A percentile compares a stretch with the other conserved stretches of the same genome.
Conservation (phyloP, 108 stramenopile genomes). For the Conticribra guillardii region DNA sequence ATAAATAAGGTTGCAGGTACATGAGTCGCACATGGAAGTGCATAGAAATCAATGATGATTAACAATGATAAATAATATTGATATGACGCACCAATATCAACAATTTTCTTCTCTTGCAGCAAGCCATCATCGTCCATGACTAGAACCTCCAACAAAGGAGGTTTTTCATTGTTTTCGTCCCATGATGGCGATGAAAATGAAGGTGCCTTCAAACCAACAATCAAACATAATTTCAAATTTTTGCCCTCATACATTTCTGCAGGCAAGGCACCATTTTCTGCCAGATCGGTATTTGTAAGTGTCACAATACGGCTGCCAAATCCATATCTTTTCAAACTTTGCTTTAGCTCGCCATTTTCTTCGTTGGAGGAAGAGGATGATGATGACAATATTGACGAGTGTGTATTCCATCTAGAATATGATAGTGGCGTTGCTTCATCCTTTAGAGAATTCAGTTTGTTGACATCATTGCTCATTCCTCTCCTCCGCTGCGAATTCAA, state of each 20-base stretch:
- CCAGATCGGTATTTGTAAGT: conserved; percentile 7
- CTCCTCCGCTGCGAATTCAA: no score
- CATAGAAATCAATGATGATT: background rate
- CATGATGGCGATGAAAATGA: conserved; percentile 13
- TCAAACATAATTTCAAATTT: conserved; percentile 41
- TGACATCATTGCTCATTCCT: no score
- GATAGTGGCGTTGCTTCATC: no score
- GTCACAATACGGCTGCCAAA: conserved; percentile 26
- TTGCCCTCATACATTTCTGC: conserved; percentile 50
- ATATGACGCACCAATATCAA: conserved; percentile 38
- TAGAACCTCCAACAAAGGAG: conserved; percentile 35
- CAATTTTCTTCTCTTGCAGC: conserved; percentile 24
- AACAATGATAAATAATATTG: background rate
- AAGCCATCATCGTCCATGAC: conserved; percentile 20
- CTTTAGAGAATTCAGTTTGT: no score
- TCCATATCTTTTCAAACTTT: conserved; percentile 22
- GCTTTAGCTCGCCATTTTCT: conserved; percentile 2
- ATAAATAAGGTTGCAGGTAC: conserved; percentile 28
- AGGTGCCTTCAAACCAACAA: conserved; percentile 23
- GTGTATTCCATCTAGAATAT: no score
- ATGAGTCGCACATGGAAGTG: background rate
- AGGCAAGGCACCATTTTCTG: conserved; percentile 13
- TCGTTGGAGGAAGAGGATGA: background rate
- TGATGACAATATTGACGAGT: background rate
- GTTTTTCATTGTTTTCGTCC: background rate